phyloP scores from a whole-genome alignment of 176 grass and related monocot species.

The Panicum miliaceum region DNA sequence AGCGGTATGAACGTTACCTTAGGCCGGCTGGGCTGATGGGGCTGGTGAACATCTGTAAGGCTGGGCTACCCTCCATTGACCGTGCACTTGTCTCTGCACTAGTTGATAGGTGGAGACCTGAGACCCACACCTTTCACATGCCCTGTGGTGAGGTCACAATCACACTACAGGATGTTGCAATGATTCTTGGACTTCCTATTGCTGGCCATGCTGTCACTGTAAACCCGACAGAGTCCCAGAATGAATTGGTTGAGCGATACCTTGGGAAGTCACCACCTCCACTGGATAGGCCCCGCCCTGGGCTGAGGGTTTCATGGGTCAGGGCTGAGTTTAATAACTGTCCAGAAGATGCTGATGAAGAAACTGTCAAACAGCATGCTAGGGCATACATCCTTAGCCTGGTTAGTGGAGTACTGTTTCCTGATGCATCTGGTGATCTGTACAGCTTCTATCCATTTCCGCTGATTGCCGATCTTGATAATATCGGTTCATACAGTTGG shows the following conservation, averaged over 20 bases:
- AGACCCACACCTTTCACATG: conserved; percentile 55
- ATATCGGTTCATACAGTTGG: conserved; percentile 54
- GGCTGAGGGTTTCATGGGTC: conserved; percentile 47
- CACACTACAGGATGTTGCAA: conserved; percentile 53
- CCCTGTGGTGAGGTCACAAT: conserved; percentile 52
- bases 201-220: conserved; percentile 39
- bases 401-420: conserved; percentile 50
- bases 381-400: conserved; percentile 55
- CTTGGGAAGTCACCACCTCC: conserved; percentile 33
- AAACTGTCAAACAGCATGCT: conserved; percentile 40
- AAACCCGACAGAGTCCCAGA: conserved; percentile 31
- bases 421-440: conserved; percentile 51
- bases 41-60: conserved; percentile 41
- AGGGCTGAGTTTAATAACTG: conserved; percentile 48
- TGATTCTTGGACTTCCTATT: conserved; percentile 53
- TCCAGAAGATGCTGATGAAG: conserved; percentile 45
- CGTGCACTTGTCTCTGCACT: conserved; percentile 48
- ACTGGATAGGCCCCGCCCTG: conserved; percentile 31
- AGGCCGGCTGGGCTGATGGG: conserved; percentile 48
- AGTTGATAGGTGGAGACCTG: conserved; percentile 51
- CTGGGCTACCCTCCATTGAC: conserved; percentile 48
- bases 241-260: conserved; percentile 42
- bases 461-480: conserved; percentile 47
- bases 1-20: conserved; percentile 42
- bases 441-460: conserved; percentile 46